These are phyloP conservation scores for Mucor saturninus DNA, from an alignment of 371 early-diverging fungal species.

Conservation along the genomic window DNA sequence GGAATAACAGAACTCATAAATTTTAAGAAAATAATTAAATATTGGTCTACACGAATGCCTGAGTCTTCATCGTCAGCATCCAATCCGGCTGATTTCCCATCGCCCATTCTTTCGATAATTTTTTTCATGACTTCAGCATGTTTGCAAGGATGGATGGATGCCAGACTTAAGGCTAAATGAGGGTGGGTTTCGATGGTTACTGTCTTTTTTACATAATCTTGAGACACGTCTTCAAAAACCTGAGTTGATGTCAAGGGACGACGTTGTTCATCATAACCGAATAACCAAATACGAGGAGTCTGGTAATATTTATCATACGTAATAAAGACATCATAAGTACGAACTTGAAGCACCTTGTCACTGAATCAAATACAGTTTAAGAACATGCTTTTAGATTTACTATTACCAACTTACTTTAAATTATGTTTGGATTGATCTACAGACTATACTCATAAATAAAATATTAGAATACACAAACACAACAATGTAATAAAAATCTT, in stretches of 20 bases:
- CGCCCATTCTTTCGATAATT: conserved; percentile 83
- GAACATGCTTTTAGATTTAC: neutral
- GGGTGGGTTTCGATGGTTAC: conserved; percentile 97
- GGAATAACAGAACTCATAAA: conserved; percentile 96
- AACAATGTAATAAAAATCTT: conserved; percentile 2
- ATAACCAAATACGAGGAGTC: conserved; percentile 96
- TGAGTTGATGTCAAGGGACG: conserved; percentile 83
- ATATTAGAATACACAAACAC: neutral
- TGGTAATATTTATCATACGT: conserved; percentile 99
- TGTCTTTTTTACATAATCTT: conserved; percentile 97
- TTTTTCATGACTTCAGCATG: conserved; percentile 98
- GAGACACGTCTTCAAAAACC: conserved; percentile 95
- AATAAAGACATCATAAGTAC: conserved; percentile 96
- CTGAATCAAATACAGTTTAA: conserved; percentile 31
- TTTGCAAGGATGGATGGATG: conserved; percentile 96
- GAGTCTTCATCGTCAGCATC: conserved; percentile 26
- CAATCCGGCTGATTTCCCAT: conserved; percentile 39
- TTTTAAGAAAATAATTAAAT: conserved; percentile 92
- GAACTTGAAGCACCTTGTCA: conserved; percentile 90
- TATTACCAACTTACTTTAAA: conserved; percentile 16
- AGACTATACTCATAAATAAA: conserved; percentile 13
- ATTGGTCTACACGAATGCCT: conserved; percentile 89
- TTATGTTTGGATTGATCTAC: conserved; percentile 7
- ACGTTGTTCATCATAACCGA: conserved; percentile 94
- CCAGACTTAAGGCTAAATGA: conserved; percentile 81